phyloP scores from a whole-genome alignment of 306 rosid genomes.

The Urtica urens region DNA sequence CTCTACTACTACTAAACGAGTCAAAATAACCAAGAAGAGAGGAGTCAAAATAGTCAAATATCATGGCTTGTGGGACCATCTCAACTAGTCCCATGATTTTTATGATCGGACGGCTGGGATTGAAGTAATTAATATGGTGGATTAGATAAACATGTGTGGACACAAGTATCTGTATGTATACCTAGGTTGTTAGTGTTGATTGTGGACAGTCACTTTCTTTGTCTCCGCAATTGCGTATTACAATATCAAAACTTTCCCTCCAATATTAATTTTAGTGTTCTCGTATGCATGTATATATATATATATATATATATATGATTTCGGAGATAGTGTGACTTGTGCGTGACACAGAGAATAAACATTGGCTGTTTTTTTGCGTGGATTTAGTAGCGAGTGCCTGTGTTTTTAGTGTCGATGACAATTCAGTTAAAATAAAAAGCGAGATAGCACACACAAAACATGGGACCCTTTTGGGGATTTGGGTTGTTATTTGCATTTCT shows the following conservation, averaged over 20 bases:
- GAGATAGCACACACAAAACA: no score
- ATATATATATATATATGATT: no score
- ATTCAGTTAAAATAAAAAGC: no score
- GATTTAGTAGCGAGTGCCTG: no score
- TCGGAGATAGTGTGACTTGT: no score
- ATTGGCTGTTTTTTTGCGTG: no score
- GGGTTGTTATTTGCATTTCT: constrained; percentile 21
- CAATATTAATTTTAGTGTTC: no score
- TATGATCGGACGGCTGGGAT: constrained; percentile 16
- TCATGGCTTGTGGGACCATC: constrained; percentile 6
- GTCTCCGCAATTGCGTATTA: constrained; percentile 24
- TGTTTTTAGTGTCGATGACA: no score
- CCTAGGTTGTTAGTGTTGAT: constrained; percentile 19
- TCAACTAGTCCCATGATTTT: not conserved
- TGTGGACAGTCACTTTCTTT: constrained; percentile 27
- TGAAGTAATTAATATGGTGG: constrained; percentile 1
- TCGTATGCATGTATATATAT: no score
- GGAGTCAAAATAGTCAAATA: not conserved
- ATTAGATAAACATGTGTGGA: constrained; percentile 16
- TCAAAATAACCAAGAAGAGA: not conserved
- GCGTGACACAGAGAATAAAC: no score
- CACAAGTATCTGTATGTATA: constrained; percentile 19
- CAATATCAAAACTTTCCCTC: no score
- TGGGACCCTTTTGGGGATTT: constrained; percentile 31
- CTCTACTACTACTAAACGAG: not conserved